Percentiles rank a stretch among this genome's conserved stretches.
Conservation (phyloP, 2,329 filamentous ascomycete genomes). For the Clonostachys rosea region DNA sequence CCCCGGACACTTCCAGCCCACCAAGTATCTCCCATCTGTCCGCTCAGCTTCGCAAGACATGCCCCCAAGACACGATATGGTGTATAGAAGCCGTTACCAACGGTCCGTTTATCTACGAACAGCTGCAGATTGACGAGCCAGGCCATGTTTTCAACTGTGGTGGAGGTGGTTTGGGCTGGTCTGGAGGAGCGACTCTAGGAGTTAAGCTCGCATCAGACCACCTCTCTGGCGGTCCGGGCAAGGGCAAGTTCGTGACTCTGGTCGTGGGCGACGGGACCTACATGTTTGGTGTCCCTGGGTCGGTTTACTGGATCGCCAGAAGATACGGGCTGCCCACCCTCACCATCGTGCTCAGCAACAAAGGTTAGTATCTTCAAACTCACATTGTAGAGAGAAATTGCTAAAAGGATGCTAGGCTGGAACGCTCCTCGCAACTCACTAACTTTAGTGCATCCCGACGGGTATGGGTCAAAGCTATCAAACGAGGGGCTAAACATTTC, state of each 20-base stretch:
- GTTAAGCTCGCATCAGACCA: slow-evolving; percentile 60
- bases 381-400: slow-evolving; percentile 4
- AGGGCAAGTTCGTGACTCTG: slow-evolving; percentile 46
- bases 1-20: slow-evolving; percentile 17
- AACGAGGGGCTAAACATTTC: slow-evolving; percentile 61
- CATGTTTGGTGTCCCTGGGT: slow-evolving; percentile 48
- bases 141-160: slow-evolving; percentile 75
- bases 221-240: slow-evolving; percentile 28
- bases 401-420: slow-evolving; percentile 35
- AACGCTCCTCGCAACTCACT: slow-evolving; percentile 55
- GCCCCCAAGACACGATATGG: slow-evolving; percentile 54
- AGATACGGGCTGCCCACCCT: slow-evolving; percentile 51
- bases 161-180: slow-evolving; percentile 74
- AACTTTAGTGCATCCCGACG: slow-evolving; percentile 53
- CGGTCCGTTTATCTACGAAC: slow-evolving; percentile 60
- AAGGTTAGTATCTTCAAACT: slow-evolving; percentile 24
- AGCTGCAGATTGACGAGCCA: slow-evolving; percentile 60
- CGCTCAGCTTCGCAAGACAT: slow-evolving; percentile 8
- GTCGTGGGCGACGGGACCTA: slow-evolving; percentile 55
- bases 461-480: slow-evolving; percentile 44
- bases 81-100: slow-evolving; percentile 73
- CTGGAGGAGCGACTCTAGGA: slow-evolving; percentile 67
- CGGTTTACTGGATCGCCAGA: slow-evolving; percentile 51
- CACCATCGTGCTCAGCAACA: slow-evolving; percentile 53
- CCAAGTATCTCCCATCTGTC: too few species aligned